These are phyloP conservation scores for Sporothrix pseudoabietina DNA, from an alignment of 2,329 filamentous ascomycete genomes.

Conservation along the genomic window DNA sequence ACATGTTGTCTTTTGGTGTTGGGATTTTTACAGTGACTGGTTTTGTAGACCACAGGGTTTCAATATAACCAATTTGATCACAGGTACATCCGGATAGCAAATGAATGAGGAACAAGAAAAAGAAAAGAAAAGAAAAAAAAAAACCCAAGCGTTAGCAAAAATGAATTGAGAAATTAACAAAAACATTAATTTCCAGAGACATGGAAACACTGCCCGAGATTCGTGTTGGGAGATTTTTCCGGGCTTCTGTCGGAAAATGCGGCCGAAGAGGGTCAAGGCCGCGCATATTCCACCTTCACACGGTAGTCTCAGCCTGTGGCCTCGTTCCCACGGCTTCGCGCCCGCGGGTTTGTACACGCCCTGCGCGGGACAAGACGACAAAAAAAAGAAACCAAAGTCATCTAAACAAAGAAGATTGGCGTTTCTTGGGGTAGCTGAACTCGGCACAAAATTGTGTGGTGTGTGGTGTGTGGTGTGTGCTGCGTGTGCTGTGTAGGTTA, in stretches of 20 bases:
- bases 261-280: neutral
- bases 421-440: neutral
- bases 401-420: neutral
- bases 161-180: neutral
- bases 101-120: neutral
- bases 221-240: neutral
- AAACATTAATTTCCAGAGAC: neutral
- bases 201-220: neutral
- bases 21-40: too few species aligned
- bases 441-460: neutral
- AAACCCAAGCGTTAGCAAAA: too few species aligned
- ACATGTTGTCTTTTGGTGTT: too few species aligned
- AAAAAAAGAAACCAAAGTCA: neutral
- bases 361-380: neutral
- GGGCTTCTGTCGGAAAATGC: neutral
- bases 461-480: too few species aligned
- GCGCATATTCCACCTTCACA: neutral
- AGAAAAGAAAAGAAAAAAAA: neutral
- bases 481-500: too few species aligned
- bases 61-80: too few species aligned
- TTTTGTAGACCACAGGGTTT: too few species aligned
- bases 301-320: too few species aligned
- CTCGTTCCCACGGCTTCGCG: too few species aligned
- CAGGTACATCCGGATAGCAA: too few species aligned
- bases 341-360: too few species aligned